Evolutionary conservation across 306 rosid species (phyloP).

Genomic region (Parietaria judaica): DNA sequence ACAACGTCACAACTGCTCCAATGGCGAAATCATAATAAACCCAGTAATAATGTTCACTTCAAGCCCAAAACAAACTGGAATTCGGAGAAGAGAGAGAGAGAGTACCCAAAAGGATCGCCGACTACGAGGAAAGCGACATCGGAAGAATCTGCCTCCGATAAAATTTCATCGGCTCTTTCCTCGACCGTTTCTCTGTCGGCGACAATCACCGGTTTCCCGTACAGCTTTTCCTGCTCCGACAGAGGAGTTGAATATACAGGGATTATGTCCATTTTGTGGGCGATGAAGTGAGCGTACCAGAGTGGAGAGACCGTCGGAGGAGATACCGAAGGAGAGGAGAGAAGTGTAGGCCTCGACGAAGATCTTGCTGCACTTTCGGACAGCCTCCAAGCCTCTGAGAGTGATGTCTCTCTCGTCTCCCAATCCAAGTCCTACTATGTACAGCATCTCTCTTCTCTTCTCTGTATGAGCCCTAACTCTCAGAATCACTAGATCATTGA

Average conservation of each 20-base stretch:
- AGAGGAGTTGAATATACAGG: not conserved
- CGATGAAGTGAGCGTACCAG: conserved; percentile 26
- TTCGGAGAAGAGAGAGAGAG: not conserved
- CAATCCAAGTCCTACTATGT: conserved; percentile 76
- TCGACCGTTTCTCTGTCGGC: conserved; percentile 92
- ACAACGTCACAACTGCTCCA: too few relatives aligned
- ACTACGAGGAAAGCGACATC: conserved; percentile 51
- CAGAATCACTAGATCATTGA: too few relatives aligned
- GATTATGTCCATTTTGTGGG: not conserved
- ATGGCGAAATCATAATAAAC: too few relatives aligned
- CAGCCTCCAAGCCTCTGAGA: conserved; percentile 79
- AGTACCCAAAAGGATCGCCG: conserved; percentile 53
- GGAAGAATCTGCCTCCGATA: conserved; percentile 29
- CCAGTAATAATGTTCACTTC: too few relatives aligned
- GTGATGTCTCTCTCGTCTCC: conserved; percentile 83
- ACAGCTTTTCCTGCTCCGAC: conserved; percentile 50
- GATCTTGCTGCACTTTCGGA: conserved; percentile 45
- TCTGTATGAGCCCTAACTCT: not conserved
- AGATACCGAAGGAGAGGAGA: conserved; percentile 81
- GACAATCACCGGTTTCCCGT: conserved; percentile 56
- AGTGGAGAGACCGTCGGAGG: conserved; percentile 59
- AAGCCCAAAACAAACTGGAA: too few relatives aligned
- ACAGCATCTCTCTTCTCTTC: conserved; percentile 37
- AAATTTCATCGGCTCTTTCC: conserved; percentile 51
- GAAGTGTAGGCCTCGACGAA: conserved; percentile 90